Evolutionary conservation across 768 basidiomycete genomes (phyloP), one percentile per base, ranked within the genome.

Genomic region (Fistulinella prunicolor): DNA sequence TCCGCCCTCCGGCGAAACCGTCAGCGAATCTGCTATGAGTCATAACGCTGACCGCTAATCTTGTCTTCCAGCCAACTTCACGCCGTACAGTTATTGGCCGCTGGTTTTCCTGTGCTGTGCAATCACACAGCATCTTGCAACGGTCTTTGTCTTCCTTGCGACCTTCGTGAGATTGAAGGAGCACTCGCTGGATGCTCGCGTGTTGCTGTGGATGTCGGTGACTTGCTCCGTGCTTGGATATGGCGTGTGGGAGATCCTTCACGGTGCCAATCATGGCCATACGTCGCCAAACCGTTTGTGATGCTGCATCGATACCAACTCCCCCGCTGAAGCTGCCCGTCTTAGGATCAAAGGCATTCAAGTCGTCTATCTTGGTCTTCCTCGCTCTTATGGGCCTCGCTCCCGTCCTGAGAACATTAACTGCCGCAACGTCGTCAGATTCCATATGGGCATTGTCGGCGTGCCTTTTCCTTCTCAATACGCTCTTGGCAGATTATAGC

Each of bases 391-490:
- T 96, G 73, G 85, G 93, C 14, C 75, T 97, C 46, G 86, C 94
- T 3, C 96, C 96, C 13, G 88, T 97, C 9, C 73, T 98, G 47
- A 81, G 86, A 60, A 97, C 95, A 6, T 71, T 99, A 61, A 95
- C 93, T 23, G 88, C 90, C 32, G 91, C 94, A 21, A 97, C 94
- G 4, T 96, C 95, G 32, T 89, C 89, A 12, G 96, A 99, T 66
- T 93, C 93, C 23, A 94, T 98, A 55, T 97, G 93, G 93, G 94
- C 95, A 6, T 70, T 97, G 42, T 82, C 92, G n/a, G 89, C 89
- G 4, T 75, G 77, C 43, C 79, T 98, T 37, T 90, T 97, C 66
- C 72, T 81, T 44, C 71, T 96, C 32, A 92, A 94, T 63, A 76
- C 83, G 17, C 71, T 94, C 49, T 71, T 97, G 40, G 88, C 88